A percentile compares a stretch with the other conserved stretches of the same genome.
Conservation (phyloP, 139 green algal species). For the Picochlorum costavermella region DNA sequence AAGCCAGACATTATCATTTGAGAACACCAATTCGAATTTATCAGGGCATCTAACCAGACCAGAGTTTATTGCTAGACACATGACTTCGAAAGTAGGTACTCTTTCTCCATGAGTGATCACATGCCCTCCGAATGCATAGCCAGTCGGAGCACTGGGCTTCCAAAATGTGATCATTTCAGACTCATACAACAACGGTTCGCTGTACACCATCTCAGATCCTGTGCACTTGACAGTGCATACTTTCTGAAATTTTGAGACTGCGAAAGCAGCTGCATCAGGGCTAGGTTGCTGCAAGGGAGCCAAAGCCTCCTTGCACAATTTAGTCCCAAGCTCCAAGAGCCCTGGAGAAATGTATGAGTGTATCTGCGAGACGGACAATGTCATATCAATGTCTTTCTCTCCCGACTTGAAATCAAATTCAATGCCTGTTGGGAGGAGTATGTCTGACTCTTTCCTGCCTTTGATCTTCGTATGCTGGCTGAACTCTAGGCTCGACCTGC, state of each 20-base stretch:
- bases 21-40: slow-evolving; percentile 27
- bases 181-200: not conserved
- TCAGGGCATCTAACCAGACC: slow-evolving; percentile 60
- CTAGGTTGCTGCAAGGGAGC: slow-evolving; percentile 29
- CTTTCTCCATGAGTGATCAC: slow-evolving; percentile 42
- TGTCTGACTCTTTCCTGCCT: slow-evolving; percentile 20
- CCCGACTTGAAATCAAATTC: slow-evolving; percentile 29
- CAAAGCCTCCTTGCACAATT: slow-evolving; percentile 31
- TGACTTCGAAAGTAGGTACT: slow-evolving; percentile 50
- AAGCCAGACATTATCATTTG: slow-evolving; percentile 26
- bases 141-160: slow-evolving; percentile 57
- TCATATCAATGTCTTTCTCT: slow-evolving; percentile 25
- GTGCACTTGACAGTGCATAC: not conserved
- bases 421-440: slow-evolving; percentile 46
- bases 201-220: not conserved
- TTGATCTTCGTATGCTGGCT: slow-evolving; percentile 20
- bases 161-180: slow-evolving; percentile 52
- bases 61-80: slow-evolving; percentile 68
- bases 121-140: slow-evolving; percentile 71
- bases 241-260: slow-evolving; percentile 24
- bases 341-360: slow-evolving; percentile 54
- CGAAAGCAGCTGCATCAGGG: slow-evolving; percentile 32
- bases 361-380: slow-evolving; percentile 40
- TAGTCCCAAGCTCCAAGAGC: slow-evolving; percentile 45
- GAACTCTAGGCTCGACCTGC: not conserved